Conservation (phyloP, 1,284 basidiomycete species). For the Violaceomyces palustris region DNA sequence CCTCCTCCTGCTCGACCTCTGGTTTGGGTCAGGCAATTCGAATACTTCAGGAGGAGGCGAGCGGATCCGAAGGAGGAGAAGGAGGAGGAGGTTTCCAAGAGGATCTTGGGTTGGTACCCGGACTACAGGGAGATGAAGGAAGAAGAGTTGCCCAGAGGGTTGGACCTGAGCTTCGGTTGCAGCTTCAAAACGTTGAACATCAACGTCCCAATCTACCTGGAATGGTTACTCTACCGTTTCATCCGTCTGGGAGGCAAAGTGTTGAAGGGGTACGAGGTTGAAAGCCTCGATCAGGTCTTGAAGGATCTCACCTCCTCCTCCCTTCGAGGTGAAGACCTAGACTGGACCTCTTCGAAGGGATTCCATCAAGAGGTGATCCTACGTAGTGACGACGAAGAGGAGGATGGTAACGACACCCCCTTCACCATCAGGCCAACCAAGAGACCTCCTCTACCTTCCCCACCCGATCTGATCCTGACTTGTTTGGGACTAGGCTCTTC, state of each 20-base stretch:
- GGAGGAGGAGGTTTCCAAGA: too few species aligned
- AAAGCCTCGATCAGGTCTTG: slow-evolving; percentile 3
- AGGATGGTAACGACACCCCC: too few species aligned
- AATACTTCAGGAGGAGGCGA: too few species aligned
- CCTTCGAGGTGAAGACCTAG: neutral
- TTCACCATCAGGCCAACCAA: too few species aligned
- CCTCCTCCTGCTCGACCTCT: slow-evolving; percentile 6
- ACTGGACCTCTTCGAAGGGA: too few species aligned
- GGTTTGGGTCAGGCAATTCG: neutral
- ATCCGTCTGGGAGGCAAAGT: slow-evolving; percentile 27
- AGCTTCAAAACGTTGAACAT: slow-evolving; percentile 36
- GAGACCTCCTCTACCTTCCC: too few species aligned
- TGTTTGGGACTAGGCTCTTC: too few species aligned
- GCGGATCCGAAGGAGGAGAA: too few species aligned
- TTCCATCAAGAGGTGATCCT: too few species aligned
- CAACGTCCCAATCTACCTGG: slow-evolving; percentile 38
- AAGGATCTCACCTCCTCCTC: neutral
- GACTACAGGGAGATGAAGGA: slow-evolving; percentile 3
- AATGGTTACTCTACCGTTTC: slow-evolving; percentile 21
- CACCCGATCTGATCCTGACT: too few species aligned
- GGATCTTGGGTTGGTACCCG: neutral
- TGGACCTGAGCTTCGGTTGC: slow-evolving; percentile 22
- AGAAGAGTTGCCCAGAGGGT: slow-evolving; percentile 3
- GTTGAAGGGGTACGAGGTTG: slow-evolving; percentile 5
- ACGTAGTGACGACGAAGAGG: too few species aligned